Conservation (phyloP, 1,284 basidiomycete species). For the Trichosporon ovoides region DNA sequence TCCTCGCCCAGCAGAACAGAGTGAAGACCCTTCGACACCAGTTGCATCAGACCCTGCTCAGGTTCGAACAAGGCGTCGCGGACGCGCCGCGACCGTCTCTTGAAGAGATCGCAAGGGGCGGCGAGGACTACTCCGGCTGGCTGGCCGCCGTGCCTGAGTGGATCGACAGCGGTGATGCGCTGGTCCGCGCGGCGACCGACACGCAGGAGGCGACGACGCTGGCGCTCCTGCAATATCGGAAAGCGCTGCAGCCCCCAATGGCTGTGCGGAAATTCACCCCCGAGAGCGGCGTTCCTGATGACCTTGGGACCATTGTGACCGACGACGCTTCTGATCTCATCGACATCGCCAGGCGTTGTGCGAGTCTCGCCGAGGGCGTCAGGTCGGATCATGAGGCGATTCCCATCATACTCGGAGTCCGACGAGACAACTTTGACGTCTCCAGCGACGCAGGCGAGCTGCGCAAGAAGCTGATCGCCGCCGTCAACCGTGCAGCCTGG, state of each 20-base stretch:
- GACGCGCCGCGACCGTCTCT: slow-evolving; percentile 16
- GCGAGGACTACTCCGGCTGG: slow-evolving; percentile 16
- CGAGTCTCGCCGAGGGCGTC: slow-evolving; percentile 4
- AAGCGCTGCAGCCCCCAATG: slow-evolving; percentile 14
- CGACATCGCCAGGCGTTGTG: slow-evolving; percentile 9
- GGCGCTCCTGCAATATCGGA: slow-evolving; percentile 23
- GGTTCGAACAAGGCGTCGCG: slow-evolving; percentile 8
- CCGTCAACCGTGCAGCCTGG: slow-evolving; percentile 14
- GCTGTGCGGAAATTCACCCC: slow-evolving; percentile 13
- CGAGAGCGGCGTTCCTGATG: slow-evolving; percentile 10
- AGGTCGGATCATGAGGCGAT: slow-evolving; percentile 9
- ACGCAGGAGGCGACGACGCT: slow-evolving; percentile 15
- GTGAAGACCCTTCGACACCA: slow-evolving; percentile 12
- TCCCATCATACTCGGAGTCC: slow-evolving; percentile 13
- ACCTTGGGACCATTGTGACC: slow-evolving; percentile 12
- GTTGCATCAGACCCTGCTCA: neutral
- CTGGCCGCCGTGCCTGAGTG: slow-evolving; percentile 9
- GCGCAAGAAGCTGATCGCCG: slow-evolving; percentile 1
- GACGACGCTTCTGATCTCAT: slow-evolving; percentile 19
- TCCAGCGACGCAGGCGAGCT: neutral
- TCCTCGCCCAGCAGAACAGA: slow-evolving; percentile 12
- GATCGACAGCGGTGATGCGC: slow-evolving; percentile 13
- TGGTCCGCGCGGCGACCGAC: slow-evolving; percentile 9
- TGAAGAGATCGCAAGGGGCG: neutral
- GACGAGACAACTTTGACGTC: slow-evolving; percentile 8